A percentile compares a stretch with the other conserved stretches of the same genome.
These are phyloP conservation scores for Aspergillus sp. DNA, from an alignment of 2,329 filamentous ascomycete genomes.

Conservation along the genomic window DNA sequence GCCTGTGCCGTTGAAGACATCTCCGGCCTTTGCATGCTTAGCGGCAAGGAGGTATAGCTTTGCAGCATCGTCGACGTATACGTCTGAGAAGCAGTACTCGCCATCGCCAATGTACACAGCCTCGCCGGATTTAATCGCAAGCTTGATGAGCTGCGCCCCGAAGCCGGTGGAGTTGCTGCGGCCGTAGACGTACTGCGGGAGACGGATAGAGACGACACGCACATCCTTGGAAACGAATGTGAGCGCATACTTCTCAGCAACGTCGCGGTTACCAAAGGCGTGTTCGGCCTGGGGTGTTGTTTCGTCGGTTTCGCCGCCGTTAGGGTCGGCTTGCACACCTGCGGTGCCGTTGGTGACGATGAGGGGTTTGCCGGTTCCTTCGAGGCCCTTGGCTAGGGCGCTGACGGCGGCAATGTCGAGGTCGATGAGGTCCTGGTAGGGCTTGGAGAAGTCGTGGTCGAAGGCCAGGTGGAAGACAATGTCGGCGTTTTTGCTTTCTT, in stretches of 20 bases:
- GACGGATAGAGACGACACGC: conserved; percentile 35
- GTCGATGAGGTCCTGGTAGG: conserved; percentile 23
- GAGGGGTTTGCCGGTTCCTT: conserved; percentile 34
- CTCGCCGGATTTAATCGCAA: conserved; percentile 30
- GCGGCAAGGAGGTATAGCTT: conserved; percentile 36
- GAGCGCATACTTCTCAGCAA: conserved; percentile 22
- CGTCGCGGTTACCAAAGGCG: conserved; percentile 24
- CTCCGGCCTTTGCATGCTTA: conserved; percentile 39
- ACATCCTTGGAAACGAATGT: conserved; percentile 28
- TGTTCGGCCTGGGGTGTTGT: conserved; percentile 11
- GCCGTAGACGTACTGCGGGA: conserved; percentile 43
- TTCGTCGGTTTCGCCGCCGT: conserved; percentile 32
- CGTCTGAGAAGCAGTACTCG: conserved; percentile 37
- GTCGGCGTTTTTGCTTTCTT: conserved; percentile 33
- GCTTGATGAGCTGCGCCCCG: conserved; percentile 18
- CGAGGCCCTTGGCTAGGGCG: conserved; percentile 36
- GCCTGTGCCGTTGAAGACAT: conserved; percentile 38
- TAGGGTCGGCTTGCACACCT: conserved; percentile 22
- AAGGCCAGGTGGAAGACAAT: conserved; percentile 47
- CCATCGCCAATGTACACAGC: conserved; percentile 40
- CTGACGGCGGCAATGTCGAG: conserved; percentile 37
- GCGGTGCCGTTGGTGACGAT: conserved; percentile 41
- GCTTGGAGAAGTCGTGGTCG: conserved; percentile 41
- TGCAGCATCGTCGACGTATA: conserved; percentile 42
- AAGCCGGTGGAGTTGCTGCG: conserved; percentile 23